Evolutionary conservation across 2,329 filamentous ascomycete genomes (phyloP).

Genomic region (Blastomyces gilchristii): DNA sequence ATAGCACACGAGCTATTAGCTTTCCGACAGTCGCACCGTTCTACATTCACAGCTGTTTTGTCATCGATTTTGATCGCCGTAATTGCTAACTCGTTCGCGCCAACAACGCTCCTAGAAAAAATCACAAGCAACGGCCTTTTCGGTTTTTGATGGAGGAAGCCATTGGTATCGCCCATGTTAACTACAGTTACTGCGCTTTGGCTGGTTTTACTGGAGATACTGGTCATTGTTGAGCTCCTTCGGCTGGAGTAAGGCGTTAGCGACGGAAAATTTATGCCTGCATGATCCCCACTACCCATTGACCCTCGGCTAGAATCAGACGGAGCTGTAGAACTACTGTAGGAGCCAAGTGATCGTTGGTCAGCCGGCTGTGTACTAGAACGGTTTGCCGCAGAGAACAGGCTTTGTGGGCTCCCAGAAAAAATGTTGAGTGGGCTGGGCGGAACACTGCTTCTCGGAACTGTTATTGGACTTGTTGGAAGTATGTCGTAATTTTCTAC

Average conservation of each 20-base stretch:
- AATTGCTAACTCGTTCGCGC: background rate
- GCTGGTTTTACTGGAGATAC: background rate
- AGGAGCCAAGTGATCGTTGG: slow-evolving; percentile 1
- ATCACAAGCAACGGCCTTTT: slow-evolving; percentile 3
- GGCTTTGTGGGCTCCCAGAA: background rate
- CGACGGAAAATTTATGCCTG: background rate
- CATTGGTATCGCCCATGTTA: slow-evolving; percentile 2
- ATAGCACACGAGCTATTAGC: background rate
- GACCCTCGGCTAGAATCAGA: slow-evolving; percentile 1
- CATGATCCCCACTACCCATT: background rate
- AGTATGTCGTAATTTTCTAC: background rate
- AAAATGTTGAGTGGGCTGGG: background rate
- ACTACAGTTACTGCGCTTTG: slow-evolving; percentile 5
- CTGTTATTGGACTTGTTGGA: background rate
- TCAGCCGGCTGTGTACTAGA: background rate
- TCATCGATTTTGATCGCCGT: slow-evolving; percentile 2
- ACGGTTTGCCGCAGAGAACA: background rate
- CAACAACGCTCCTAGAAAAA: slow-evolving; percentile 1
- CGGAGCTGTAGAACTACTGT: slow-evolving; percentile 1
- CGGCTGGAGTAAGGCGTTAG: background rate
- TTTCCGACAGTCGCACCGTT: slow-evolving; percentile 6
- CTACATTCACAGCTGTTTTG: slow-evolving; percentile 1
- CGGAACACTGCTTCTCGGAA: background rate
- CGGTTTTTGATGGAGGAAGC: slow-evolving; percentile 3
- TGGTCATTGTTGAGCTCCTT: background rate